Conservation (phyloP, 2,329 filamentous ascomycete species). For the Cryphonectria carpinicola region DNA sequence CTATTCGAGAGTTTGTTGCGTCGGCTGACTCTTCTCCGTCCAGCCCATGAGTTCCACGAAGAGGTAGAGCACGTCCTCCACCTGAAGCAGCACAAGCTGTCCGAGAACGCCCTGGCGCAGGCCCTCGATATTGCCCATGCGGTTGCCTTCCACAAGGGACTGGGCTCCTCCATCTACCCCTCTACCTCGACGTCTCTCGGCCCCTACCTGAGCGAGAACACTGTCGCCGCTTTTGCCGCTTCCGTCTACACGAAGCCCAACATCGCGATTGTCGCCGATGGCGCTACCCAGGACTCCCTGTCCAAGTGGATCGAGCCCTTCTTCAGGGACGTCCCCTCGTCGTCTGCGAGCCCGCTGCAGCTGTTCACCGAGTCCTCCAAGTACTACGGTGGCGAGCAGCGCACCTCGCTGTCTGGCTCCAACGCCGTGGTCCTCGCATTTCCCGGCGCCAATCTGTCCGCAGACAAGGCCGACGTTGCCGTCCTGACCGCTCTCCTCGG, state of each 20-base stretch:
- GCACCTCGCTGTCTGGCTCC: slow-evolving; percentile 74
- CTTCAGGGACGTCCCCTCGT: slow-evolving; percentile 73
- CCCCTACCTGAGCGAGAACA: slow-evolving; percentile 79
- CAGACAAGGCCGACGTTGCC: slow-evolving; percentile 86
- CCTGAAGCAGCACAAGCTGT: slow-evolving; percentile 74
- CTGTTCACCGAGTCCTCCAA: slow-evolving; percentile 70
- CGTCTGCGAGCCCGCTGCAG: slow-evolving; percentile 54
- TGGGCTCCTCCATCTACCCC: slow-evolving; percentile 78
- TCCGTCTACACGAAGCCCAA: slow-evolving; percentile 87
- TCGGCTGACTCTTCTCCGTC: slow-evolving; percentile 26
- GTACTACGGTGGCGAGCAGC: slow-evolving; percentile 95
- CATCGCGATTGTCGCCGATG: slow-evolving; percentile 89
- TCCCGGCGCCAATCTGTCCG: slow-evolving; percentile 80
- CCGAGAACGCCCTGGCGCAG: slow-evolving; percentile 64
- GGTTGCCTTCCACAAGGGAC: slow-evolving; percentile 89
- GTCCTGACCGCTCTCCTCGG: slow-evolving; percentile 90
- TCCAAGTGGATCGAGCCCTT: slow-evolving; percentile 92
- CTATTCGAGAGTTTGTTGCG: slow-evolving; percentile 21
- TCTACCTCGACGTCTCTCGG: slow-evolving; percentile 71
- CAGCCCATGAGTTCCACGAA: slow-evolving; percentile 90
- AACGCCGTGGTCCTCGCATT: slow-evolving; percentile 87
- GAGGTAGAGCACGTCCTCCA: slow-evolving; percentile 79
- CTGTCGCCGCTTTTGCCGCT: slow-evolving; percentile 75
- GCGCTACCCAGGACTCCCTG: slow-evolving; percentile 74
- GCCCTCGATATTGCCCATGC: slow-evolving; percentile 86